A percentile compares a stretch with the other conserved stretches of the same genome.
phyloP scores from a whole-genome alignment of 2,329 filamentous ascomycete species.

The Byssochlamys sp. region DNA sequence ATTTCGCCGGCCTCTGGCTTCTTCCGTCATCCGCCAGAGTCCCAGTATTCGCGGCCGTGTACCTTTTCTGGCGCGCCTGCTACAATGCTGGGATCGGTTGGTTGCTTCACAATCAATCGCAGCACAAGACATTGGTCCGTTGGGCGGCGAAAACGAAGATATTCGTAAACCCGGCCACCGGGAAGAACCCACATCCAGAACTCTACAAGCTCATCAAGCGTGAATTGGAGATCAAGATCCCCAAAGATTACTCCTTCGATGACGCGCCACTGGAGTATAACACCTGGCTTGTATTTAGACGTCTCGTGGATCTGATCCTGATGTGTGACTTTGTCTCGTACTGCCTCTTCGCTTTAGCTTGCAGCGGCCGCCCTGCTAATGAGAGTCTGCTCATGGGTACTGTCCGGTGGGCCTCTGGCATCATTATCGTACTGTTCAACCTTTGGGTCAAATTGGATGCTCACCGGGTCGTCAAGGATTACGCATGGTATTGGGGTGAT shows the following conservation, averaged over 20 bases:
- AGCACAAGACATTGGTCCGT: conserved; percentile 71
- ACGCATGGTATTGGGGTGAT: conserved; percentile 99
- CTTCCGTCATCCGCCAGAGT: conserved; percentile 62
- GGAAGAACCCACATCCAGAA: conserved; percentile 70
- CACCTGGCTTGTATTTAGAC: conserved; percentile 92
- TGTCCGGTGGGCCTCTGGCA: conserved; percentile 68
- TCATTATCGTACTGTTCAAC: conserved; percentile 80
- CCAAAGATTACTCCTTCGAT: conserved; percentile 85
- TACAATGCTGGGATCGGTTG: conserved; percentile 94
- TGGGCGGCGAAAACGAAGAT: conserved; percentile 81
- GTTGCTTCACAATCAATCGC: conserved; percentile 79
- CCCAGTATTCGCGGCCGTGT: conserved; percentile 70
- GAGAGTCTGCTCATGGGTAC: conserved; percentile 62
- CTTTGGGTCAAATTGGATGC: conserved; percentile 98
- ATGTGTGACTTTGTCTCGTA: conserved; percentile 99
- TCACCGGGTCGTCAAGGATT: conserved; percentile 95
- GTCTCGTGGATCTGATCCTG: conserved; percentile 89
- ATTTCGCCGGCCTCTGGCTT: conserved; percentile 63
- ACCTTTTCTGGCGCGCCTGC: conserved; percentile 80
- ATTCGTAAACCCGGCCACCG: conserved; percentile 73
- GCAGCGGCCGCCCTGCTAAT: conserved; percentile 61
- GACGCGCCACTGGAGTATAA: conserved; percentile 95
- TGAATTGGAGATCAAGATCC: conserved; percentile 90
- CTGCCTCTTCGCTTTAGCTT: conserved; percentile 87
- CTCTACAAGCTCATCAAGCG: conserved; percentile 75